phyloP scores from a whole-genome alignment of 805 yeast genomes.

The Metschnikowia proteae region DNA sequence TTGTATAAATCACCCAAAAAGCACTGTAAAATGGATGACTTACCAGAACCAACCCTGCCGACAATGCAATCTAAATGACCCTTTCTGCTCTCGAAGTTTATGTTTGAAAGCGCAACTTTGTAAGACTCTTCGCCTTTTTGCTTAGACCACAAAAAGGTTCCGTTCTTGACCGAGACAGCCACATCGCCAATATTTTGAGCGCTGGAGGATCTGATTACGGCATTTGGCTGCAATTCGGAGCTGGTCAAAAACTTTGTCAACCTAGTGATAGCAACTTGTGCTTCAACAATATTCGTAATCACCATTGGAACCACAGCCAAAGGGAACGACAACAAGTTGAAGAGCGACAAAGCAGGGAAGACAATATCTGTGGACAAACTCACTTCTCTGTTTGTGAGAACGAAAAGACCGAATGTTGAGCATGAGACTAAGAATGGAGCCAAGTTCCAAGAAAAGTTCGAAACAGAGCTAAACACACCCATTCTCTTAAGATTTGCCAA shows the following conservation, averaged over 20 bases:
- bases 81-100: conserved; percentile 61
- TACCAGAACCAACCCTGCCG: conserved; percentile 89
- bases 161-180: conserved; percentile 58
- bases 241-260: conserved; percentile 67
- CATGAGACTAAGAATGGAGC: conserved; percentile 90
- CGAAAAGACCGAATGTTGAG: conserved; percentile 81
- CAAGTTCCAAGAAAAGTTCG: conserved; percentile 73
- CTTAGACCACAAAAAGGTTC: conserved; percentile 77
- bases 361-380: conserved; percentile 88
- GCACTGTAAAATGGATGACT: conserved; percentile 76
- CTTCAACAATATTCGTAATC: conserved; percentile 79
- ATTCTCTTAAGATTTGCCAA: conserved; percentile 69
- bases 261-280: conserved; percentile 78
- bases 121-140: conserved; percentile 52
- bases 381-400: conserved; percentile 47
- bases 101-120: conserved; percentile 61
- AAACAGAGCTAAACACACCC: conserved; percentile 67
- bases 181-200: conserved; percentile 60
- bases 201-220: conserved; percentile 52
- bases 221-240: conserved; percentile 80
- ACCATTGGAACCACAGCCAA: conserved; percentile 90
- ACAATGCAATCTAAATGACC: conserved; percentile 83
- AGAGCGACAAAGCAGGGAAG: conserved; percentile 83
- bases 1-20: conserved; percentile 80
- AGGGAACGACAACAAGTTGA: conserved; percentile 88